Percentiles rank a stretch among this genome's conserved stretches.
Evolutionary conservation across 306 rosid genomes (phyloP).

Genomic region (Cercis canadensis): DNA sequence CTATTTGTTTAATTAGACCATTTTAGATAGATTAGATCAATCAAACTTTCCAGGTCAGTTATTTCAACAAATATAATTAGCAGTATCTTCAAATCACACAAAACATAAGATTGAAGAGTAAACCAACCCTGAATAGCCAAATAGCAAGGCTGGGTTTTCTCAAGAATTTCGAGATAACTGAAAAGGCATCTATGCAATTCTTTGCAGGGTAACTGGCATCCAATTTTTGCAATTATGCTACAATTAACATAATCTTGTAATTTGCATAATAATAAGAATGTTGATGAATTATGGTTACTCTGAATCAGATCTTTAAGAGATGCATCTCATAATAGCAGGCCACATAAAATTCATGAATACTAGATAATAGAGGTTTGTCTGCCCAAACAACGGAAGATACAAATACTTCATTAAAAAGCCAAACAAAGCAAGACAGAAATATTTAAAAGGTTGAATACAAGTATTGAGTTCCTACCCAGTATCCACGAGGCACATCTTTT

Average conservation of each 20-base stretch:
- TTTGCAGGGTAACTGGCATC: not conserved
- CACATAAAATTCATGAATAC: constrained; percentile 1
- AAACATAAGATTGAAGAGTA: constrained; percentile 10
- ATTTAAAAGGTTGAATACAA: constrained; percentile 35
- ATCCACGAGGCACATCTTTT: constrained; percentile 94
- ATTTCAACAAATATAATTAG: not conserved
- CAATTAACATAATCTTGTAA: not conserved
- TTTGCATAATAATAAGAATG: not conserved
- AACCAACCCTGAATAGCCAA: constrained; percentile 4
- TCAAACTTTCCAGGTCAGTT: constrained; percentile 11
- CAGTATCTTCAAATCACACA: constrained; percentile 12
- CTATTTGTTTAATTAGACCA: constrained; percentile 6
- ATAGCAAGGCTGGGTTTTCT: not conserved
- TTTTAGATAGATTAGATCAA: not conserved
- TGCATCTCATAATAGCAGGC: not conserved
- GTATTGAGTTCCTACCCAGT: constrained; percentile 71
- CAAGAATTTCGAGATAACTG: not conserved
- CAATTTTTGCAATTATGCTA: not conserved
- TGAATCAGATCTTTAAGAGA: constrained; percentile 10
- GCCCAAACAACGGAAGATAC: not conserved
- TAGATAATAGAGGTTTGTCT: not conserved
- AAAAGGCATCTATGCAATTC: not conserved
- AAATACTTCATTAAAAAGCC: constrained; percentile 15
- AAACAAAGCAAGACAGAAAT: constrained; percentile 11
- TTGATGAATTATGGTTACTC: constrained; percentile 6